phyloP scores from a whole-genome alignment of 2,329 filamentous ascomycete genomes.

The Fusarium decemcellulare region DNA sequence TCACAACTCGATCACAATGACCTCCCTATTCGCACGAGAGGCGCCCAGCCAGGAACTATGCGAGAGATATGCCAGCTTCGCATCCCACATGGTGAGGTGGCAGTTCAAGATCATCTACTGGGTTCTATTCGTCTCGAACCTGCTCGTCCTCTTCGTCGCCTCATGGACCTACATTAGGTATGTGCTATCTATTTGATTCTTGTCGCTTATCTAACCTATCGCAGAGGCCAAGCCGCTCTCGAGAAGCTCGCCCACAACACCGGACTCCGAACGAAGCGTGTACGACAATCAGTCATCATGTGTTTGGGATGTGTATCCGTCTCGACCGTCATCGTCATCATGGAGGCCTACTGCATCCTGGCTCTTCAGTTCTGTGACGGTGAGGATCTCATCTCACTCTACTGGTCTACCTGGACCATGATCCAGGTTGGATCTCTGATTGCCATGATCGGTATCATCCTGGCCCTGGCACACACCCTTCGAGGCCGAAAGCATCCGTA shows the following conservation, averaged over 20 bases:
- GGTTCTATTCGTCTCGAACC: constrained; percentile 60
- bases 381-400: constrained; percentile 71
- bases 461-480: constrained; percentile 66
- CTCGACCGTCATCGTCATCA: constrained; percentile 61
- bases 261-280: constrained; percentile 52
- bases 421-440: constrained; percentile 71
- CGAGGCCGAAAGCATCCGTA: constrained; percentile 66
- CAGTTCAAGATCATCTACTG: constrained; percentile 64
- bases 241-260: constrained; percentile 53
- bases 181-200: constrained; percentile 27
- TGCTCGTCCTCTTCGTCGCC: constrained; percentile 60
- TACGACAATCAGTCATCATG: constrained; percentile 59
- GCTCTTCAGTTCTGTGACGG: constrained; percentile 72
- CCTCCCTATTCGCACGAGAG: constrained; percentile 36
- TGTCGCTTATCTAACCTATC: constrained; percentile 5
- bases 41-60: constrained; percentile 49
- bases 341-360: constrained; percentile 69
- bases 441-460: constrained; percentile 69
- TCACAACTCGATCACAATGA: constrained; percentile 29
- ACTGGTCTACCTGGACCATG: constrained; percentile 75
- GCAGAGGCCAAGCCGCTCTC: constrained; percentile 54
- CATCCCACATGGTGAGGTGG: constrained; percentile 56
- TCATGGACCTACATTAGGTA: constrained; percentile 60
- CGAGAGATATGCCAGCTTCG: constrained; percentile 60
- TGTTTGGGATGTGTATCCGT: constrained; percentile 60